These are phyloP conservation scores for Candida krabiensis DNA, from an alignment of 805 yeast species.

Conservation along the genomic window DNA sequence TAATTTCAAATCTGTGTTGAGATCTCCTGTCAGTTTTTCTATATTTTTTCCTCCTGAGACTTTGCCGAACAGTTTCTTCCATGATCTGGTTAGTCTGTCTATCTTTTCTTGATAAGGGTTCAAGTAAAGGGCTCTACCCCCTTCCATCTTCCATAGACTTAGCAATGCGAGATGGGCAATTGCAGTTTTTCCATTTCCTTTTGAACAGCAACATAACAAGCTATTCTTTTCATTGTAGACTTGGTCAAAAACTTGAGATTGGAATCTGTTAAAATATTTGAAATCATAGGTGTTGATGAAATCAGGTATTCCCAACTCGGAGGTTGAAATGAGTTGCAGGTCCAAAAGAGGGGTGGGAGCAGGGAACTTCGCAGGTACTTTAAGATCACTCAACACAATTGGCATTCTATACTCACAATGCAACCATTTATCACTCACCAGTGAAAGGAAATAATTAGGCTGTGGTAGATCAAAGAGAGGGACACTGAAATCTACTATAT, in stretches of 20 bases:
- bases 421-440: constrained; percentile 84
- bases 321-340: constrained; percentile 47
- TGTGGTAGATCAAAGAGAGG: constrained; percentile 54
- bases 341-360: constrained; percentile 60
- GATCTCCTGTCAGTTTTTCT: constrained; percentile 57
- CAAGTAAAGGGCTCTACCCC: constrained; percentile 74
- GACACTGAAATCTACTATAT: constrained; percentile 63
- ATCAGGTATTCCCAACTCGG: constrained; percentile 49
- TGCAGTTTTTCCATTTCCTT: constrained; percentile 74
- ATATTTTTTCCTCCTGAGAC: constrained; percentile 61
- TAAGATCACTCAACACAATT: constrained; percentile 49
- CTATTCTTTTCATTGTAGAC: constrained; percentile 54
- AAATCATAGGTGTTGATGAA: constrained; percentile 49
- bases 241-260: constrained; percentile 66
- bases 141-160: constrained; percentile 67
- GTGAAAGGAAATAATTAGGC: constrained; percentile 71
- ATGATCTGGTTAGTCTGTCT: constrained; percentile 44
- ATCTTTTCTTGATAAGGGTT: constrained; percentile 59
- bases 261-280: constrained; percentile 64
- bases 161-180: constrained; percentile 74
- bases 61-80: constrained; percentile 51
- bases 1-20: constrained; percentile 51
- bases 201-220: constrained; percentile 66
- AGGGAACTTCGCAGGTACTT: constrained; percentile 63
- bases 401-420: constrained; percentile 69